A percentile compares a stretch with the other conserved stretches of the same genome.
Conservation (phyloP, 495 filamentous ascomycete genomes). For the Penicillium riverlandense region DNA sequence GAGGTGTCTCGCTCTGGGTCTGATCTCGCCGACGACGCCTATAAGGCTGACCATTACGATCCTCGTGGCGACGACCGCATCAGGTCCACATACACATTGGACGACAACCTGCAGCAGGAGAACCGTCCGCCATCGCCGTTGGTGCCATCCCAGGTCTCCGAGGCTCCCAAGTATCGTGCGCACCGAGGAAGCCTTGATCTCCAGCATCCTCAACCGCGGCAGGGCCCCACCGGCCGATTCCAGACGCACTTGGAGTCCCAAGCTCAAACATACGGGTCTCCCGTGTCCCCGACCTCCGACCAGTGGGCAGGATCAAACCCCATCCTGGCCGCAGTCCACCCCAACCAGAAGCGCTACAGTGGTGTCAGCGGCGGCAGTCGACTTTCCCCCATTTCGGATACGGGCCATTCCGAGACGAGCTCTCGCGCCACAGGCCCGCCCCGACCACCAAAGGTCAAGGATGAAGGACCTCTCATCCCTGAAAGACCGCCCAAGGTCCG, state of each 20-base stretch:
- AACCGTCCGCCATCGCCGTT: slow-evolving; percentile 54
- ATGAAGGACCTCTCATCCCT: slow-evolving; percentile 45
- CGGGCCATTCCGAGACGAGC: slow-evolving; percentile 41
- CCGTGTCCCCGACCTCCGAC: slow-evolving; percentile 62
- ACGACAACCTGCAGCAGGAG: slow-evolving; percentile 39
- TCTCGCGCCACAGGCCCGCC: slow-evolving; percentile 32
- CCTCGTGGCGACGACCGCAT: slow-evolving; percentile 65
- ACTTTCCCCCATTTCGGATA: slow-evolving; percentile 47
- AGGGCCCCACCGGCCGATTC: slow-evolving; percentile 73
- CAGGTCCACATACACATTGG: slow-evolving; percentile 56
- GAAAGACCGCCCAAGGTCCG: slow-evolving; percentile 38
- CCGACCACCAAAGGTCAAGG: slow-evolving; percentile 47
- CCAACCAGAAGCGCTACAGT: slow-evolving; percentile 35
- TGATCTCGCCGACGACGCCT: slow-evolving; percentile 48
- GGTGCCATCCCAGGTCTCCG: slow-evolving; percentile 58
- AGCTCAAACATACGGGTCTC: slow-evolving; percentile 60
- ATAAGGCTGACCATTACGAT: slow-evolving; percentile 60
- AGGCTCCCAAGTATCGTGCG: slow-evolving; percentile 85
- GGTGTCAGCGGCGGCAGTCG: slow-evolving; percentile 38
- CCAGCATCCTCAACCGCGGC: slow-evolving; percentile 84
- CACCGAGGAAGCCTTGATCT: slow-evolving; percentile 85
- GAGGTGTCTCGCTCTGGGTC: slow-evolving; percentile 66
- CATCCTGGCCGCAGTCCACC: slow-evolving; percentile 34
- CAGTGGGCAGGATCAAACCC: slow-evolving; percentile 61
- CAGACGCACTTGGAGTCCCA: slow-evolving; percentile 73